A percentile compares a stretch with the other conserved stretches of the same genome.
Conservation (phyloP, 768 basidiomycete genomes). For the Hemileccinum rubropunctum region DNA sequence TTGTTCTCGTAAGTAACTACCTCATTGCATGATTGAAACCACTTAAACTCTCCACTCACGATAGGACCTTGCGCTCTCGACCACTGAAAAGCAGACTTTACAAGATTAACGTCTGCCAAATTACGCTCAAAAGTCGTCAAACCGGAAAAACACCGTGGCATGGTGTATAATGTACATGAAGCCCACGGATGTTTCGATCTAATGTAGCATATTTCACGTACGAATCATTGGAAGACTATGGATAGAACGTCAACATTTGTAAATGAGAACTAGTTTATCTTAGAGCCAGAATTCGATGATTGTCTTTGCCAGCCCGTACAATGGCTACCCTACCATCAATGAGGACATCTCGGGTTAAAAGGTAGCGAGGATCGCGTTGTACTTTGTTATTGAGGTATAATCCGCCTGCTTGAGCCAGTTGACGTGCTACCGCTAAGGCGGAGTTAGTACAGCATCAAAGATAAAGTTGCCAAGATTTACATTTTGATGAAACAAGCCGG, state of each 20-base stretch:
- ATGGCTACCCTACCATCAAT: conserved; percentile 63
- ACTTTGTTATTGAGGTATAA: conserved; percentile 68
- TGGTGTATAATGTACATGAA: not conserved
- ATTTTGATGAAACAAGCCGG: conserved; percentile 59
- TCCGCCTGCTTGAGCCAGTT: conserved; percentile 61
- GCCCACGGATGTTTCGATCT: conserved; percentile 2
- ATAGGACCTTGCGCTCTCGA: conserved; percentile 25
- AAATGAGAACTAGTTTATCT: conserved; percentile 9
- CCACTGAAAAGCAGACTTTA: conserved; percentile 3
- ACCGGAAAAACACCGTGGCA: not conserved
- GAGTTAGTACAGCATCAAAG: conserved; percentile 6
- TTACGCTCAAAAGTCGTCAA: not conserved
- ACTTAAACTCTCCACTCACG: conserved; percentile 1
- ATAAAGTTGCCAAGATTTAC: conserved; percentile 40
- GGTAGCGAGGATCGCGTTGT: conserved; percentile 48
- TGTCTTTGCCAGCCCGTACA: conserved; percentile 73
- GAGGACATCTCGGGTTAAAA: conserved; percentile 44
- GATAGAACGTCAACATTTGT: not conserved
- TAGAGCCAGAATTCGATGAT: conserved; percentile 54
- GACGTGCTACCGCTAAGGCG: conserved; percentile 57
- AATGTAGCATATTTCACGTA: conserved; percentile 7
- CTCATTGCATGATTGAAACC: not conserved
- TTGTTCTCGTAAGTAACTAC: conserved; percentile 21
- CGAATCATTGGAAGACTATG: not conserved
- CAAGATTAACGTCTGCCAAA: not conserved